Evolutionary conservation across 345 rosid species (phyloP), one percentile per base, ranked within the genome.

Genomic region (Physaria fendleri): DNA sequence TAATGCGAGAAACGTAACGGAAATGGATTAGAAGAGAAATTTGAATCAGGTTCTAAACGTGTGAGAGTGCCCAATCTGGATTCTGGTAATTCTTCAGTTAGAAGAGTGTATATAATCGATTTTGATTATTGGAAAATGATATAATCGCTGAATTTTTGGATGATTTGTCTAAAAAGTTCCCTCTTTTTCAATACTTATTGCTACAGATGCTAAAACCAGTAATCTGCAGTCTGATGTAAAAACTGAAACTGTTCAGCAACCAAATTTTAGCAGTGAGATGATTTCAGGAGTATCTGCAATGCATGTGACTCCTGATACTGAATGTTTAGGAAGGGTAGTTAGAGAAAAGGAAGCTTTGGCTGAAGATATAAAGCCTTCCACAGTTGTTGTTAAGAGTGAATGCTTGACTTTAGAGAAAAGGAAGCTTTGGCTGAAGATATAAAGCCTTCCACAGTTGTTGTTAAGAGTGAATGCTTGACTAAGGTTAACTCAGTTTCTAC

Each of bases 31-130:
- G 76, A 58, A 38, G 71, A 69, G 61, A 62, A 22, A 51, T 56
- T 69, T 16, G 82, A 70, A 35, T 53, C 62, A 56, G 66, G 59
- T 9, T 65, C 46, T 33, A 85, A 79, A 69, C 69, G 74, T 49
- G 48, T 24, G 7, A 71, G 64, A 64, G 2, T 49, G 25, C 45
- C 6, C 63, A 65, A 71, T 71, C 69, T 50, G 45, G 60, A 7
- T 56, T 56, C 70, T 18, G 74, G 69, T 70, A 63, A n/a, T 53
- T 34, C 23, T 13, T 46, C 1, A 12, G 2, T 27, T 8, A n/a
- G n/a, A 30, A 6, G 2, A 40, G 16, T 2, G 51, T 6, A 15
- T 52, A 10, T 40, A 17, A 41, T 29, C 8, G 23, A 20, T 9
- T 67, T 60, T 21, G 20, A 43, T 25, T 41, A 3, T n/a, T 49